These are phyloP conservation scores for Lachancea mirantina DNA, from an alignment of 805 yeast species.

Conservation along the genomic window DNA sequence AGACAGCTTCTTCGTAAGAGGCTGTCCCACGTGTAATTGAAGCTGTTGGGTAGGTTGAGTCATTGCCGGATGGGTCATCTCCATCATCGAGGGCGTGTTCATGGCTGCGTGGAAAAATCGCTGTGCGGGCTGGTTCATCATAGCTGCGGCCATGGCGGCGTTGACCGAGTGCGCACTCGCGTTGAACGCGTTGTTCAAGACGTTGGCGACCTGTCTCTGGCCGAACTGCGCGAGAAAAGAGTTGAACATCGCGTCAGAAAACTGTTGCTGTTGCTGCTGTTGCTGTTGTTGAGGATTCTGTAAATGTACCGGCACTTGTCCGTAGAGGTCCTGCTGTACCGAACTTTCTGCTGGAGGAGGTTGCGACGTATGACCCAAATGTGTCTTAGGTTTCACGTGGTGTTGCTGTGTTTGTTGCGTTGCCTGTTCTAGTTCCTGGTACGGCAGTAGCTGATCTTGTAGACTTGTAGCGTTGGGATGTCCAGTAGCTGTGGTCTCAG, in stretches of 20 bases:
- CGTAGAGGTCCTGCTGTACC: constrained; percentile 9
- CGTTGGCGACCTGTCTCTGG: constrained; percentile 24
- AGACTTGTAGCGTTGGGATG: constrained; percentile 12
- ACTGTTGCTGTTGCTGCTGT: constrained; percentile 15
- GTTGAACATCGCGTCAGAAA: constrained; percentile 31
- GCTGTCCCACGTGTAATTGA: constrained; percentile 10
- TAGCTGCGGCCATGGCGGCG: constrained; percentile 18
- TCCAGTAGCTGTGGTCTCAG: constrained; percentile 2
- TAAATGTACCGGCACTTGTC: constrained; percentile 17
- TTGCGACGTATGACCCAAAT: background rate
- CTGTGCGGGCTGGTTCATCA: constrained; percentile 22
- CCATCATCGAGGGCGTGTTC: constrained; percentile 20
- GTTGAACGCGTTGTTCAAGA: constrained; percentile 12
- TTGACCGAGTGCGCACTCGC: constrained; percentile 17
- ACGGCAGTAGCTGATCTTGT: constrained; percentile 21
- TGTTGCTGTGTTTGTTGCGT: constrained; percentile 9
- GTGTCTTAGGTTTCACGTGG: constrained; percentile 5
- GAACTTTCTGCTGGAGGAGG: background rate
- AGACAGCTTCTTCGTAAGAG: constrained; percentile 27
- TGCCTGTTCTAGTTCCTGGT: constrained; percentile 17
- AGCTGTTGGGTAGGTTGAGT: constrained; percentile 9
- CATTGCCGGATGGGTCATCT: constrained; percentile 19
- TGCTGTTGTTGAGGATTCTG: constrained; percentile 5
- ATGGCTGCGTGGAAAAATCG: constrained; percentile 23
- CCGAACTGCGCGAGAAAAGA: constrained; percentile 29